Conservation (phyloP, 352 stramenopile species). For the Phytophthora sp. region DNA sequence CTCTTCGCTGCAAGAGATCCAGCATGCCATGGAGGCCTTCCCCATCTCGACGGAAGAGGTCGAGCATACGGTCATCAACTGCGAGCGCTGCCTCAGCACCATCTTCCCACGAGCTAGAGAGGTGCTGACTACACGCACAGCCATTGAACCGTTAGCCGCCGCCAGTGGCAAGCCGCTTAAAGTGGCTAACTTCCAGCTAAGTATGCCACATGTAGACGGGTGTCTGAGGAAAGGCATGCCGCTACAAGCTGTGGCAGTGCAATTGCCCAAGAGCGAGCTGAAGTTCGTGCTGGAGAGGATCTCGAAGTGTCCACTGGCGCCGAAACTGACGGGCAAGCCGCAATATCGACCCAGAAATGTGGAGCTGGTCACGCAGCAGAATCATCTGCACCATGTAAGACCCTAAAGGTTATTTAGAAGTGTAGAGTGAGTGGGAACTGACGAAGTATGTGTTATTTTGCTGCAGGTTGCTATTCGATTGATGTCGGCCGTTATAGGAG, state of each 20-base stretch:
- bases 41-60: slow-evolving; percentile 66
- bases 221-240: slow-evolving; percentile 87
- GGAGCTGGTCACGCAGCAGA: slow-evolving; percentile 65
- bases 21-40: slow-evolving; percentile 72
- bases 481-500: slow-evolving; percentile 57
- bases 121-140: slow-evolving; percentile 65
- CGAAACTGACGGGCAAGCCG: slow-evolving; percentile 55
- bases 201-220: slow-evolving; percentile 88
- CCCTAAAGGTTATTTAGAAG: neutral
- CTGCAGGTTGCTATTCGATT: slow-evolving; percentile 74
- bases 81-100: slow-evolving; percentile 72
- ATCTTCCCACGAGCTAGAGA: slow-evolving; percentile 81
- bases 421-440: neutral
- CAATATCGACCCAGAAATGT: slow-evolving; percentile 69
- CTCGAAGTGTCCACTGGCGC: slow-evolving; percentile 66
- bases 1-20: slow-evolving; percentile 67
- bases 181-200: slow-evolving; percentile 86
- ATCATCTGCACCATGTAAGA: slow-evolving; percentile 79
- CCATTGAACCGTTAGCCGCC: slow-evolving; percentile 53
- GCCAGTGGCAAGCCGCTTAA: slow-evolving; percentile 68
- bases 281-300: slow-evolving; percentile 88
- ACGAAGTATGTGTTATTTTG: slow-evolving; percentile 1
- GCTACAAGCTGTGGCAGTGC: slow-evolving; percentile 64
- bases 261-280: slow-evolving; percentile 86
- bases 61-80: slow-evolving; percentile 77